Conservation (phyloP, 805 yeast species). For the Candida yuanshanica region DNA sequence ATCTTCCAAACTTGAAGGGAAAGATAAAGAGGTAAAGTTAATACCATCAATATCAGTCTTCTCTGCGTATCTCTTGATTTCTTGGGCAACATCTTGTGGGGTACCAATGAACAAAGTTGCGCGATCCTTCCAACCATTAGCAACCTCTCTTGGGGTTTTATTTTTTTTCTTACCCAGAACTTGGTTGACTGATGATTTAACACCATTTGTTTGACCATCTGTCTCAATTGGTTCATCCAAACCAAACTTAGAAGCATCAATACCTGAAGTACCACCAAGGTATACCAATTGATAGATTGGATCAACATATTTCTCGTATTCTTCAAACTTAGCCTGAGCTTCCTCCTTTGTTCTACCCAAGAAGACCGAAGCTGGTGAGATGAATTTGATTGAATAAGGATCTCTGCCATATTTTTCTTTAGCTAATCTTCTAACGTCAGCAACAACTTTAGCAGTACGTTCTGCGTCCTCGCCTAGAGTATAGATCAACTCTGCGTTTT, state of each 20-base stretch:
- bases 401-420: slow-evolving; percentile 30
- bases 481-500: slow-evolving; percentile 38
- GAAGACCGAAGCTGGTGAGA: slow-evolving; percentile 30
- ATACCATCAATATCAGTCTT: slow-evolving; percentile 38
- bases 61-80: slow-evolving; percentile 33
- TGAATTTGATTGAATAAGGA: slow-evolving; percentile 33
- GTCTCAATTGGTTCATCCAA: slow-evolving; percentile 35
- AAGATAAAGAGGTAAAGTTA: slow-evolving; percentile 33
- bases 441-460: slow-evolving; percentile 23
- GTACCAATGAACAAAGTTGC: slow-evolving; percentile 29
- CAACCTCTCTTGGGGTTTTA: slow-evolving; percentile 12
- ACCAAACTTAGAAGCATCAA: slow-evolving; percentile 37
- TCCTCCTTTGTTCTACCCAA: slow-evolving; percentile 36
- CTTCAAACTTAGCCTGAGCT: slow-evolving; percentile 32
- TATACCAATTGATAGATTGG: slow-evolving; percentile 36
- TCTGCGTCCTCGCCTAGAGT: slow-evolving; percentile 29
- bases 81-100: slow-evolving; percentile 34
- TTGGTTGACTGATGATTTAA: background rate
- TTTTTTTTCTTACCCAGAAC: background rate
- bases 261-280: slow-evolving; percentile 40
- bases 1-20: slow-evolving; percentile 33
- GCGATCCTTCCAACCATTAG: slow-evolving; percentile 25
- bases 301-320: slow-evolving; percentile 28
- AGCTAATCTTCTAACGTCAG: slow-evolving; percentile 29
- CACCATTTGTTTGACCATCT: slow-evolving; percentile 7